Conservation (phyloP, 2,329 filamentous ascomycete genomes). For the Aspergillus flavus region DNA sequence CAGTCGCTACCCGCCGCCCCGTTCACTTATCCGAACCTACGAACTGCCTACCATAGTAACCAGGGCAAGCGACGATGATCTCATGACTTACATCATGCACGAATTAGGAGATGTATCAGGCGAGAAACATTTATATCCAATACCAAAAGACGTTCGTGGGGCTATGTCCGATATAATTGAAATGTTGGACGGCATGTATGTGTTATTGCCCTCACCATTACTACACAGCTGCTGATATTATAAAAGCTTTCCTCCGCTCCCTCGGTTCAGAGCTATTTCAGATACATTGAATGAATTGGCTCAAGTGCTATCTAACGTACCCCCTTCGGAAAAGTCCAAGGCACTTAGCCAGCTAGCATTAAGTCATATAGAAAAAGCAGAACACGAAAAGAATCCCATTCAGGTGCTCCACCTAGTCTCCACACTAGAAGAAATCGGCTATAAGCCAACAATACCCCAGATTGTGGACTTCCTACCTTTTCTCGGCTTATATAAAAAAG, state of each 20-base stretch:
- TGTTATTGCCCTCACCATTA: background rate
- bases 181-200: background rate
- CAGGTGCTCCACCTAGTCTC: background rate
- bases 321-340: background rate
- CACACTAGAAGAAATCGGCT: background rate
- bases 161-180: background rate
- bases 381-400: background rate
- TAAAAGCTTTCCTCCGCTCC: background rate
- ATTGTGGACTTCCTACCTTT: background rate
- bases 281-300: background rate
- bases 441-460: background rate
- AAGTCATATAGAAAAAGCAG: background rate
- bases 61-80: background rate
- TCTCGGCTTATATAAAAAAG: background rate
- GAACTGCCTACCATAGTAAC: no score
- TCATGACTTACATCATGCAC: background rate
- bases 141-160: background rate
- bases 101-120: background rate
- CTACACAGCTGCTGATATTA: background rate
- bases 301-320: background rate
- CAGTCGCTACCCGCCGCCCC: background rate
- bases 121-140: background rate
- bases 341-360: background rate
- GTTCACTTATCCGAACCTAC: background rate
- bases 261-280: background rate